Conservation (phyloP, 305 asterid species). For the Fraxinus floribunda region DNA sequence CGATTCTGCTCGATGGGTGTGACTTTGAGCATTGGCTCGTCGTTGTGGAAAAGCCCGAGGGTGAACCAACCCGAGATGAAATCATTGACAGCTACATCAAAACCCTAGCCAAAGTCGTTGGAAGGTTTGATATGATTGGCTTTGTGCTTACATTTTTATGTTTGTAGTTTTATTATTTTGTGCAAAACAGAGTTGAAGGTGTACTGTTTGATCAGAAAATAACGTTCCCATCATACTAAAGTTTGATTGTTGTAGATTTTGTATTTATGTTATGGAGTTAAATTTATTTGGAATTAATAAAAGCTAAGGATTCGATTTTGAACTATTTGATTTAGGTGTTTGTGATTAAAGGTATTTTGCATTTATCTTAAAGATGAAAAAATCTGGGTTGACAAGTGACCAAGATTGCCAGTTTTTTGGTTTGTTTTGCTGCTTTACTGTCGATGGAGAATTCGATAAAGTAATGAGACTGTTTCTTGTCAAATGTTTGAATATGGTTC, state of each 20-base stretch:
- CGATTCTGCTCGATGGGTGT: constrained; percentile 90
- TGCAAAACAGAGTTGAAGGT: background rate
- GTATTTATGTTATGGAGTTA: background rate
- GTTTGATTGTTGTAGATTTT: background rate
- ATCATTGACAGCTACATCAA: constrained; percentile 72
- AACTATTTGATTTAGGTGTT: background rate
- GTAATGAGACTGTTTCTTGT: background rate
- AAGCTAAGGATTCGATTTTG: background rate
- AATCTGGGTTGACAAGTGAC: background rate
- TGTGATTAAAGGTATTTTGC: background rate
- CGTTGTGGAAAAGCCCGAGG: constrained; percentile 85
- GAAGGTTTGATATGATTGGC: constrained; percentile 49
- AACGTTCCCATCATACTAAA: background rate
- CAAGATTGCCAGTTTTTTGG: background rate
- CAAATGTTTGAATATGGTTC: background rate
- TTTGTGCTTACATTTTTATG: background rate
- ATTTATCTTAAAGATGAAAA: background rate
- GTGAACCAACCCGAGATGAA: constrained; percentile 69
- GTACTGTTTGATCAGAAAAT: background rate
- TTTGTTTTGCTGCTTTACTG: background rate
- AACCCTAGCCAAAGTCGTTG: constrained; percentile 66
- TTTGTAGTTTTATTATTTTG: background rate
- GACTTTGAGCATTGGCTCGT: constrained; percentile 99
- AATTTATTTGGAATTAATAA: background rate
- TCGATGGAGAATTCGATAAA: background rate